Percentiles rank a stretch among this genome's conserved stretches.
Evolutionary conservation across 139 green algal genomes (phyloP).

Genomic region (Bryopsis sp.): DNA sequence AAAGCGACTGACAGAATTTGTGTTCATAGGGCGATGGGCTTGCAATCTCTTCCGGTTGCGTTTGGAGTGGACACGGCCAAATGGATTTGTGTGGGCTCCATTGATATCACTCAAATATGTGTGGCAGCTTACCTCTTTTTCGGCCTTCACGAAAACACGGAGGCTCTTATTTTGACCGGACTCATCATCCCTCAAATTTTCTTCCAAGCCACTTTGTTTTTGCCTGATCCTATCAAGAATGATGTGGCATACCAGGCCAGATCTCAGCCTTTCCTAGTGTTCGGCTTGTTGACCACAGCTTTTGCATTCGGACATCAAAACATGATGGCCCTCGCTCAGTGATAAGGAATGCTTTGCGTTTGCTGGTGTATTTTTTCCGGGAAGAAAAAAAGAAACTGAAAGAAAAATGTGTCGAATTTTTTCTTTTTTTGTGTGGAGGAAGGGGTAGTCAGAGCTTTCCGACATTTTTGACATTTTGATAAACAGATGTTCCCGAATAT

Average conservation of each 20-base stretch:
- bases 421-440: no score
- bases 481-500: no score
- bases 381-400: no score
- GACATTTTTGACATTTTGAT: no score
- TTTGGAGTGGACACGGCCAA: slow-evolving; percentile 97
- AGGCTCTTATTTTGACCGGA: slow-evolving; percentile 76
- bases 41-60: slow-evolving; percentile 90
- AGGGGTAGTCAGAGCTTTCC: no score
- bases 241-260: slow-evolving; percentile 87
- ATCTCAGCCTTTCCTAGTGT: slow-evolving; percentile 95
- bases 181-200: slow-evolving; percentile 92
- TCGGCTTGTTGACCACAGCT: slow-evolving; percentile 91
- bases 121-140: slow-evolving; percentile 78
- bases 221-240: slow-evolving; percentile 94
- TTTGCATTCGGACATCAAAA: slow-evolving; percentile 65
- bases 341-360: no score
- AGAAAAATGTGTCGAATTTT: no score
- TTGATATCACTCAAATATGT: slow-evolving; percentile 86
- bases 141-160: slow-evolving; percentile 71
- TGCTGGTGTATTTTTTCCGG: no score
- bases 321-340: no score
- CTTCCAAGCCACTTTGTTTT: slow-evolving; percentile 91
- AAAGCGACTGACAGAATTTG: no score
- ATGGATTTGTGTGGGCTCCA: slow-evolving; percentile 91
- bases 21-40: slow-evolving; percentile 9